Conservation (phyloP, 2,329 filamentous ascomycete genomes). For the Trichoderma guizhouense region DNA sequence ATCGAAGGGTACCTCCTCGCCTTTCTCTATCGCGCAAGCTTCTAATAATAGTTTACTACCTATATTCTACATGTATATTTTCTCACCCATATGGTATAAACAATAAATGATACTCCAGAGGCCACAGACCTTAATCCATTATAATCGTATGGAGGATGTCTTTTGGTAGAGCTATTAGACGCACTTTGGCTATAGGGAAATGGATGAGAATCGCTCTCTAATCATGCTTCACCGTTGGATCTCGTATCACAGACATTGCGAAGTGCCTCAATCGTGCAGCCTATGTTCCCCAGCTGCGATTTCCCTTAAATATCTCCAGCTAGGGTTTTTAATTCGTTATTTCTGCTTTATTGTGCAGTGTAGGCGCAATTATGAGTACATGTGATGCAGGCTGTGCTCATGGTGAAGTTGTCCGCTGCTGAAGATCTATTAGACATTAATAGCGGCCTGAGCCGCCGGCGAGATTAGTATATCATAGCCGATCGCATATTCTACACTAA, state of each 20-base stretch:
- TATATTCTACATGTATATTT: background rate
- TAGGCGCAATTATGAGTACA: background rate
- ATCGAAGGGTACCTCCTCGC: background rate
- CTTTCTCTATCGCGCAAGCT: background rate
- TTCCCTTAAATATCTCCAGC: background rate
- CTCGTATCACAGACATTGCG: background rate
- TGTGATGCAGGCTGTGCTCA: background rate
- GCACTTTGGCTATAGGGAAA: background rate
- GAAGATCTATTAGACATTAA: background rate
- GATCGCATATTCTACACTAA: background rate
- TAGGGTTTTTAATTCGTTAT: background rate
- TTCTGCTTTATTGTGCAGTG: background rate
- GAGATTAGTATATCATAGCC: background rate
- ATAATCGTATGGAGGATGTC: background rate
- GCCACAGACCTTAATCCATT: background rate
- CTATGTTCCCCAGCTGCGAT: background rate
- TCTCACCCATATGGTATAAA: background rate
- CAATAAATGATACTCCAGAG: background rate
- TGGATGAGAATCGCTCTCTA: background rate
- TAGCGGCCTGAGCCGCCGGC: background rate
- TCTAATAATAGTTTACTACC: background rate
- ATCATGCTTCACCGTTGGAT: background rate
- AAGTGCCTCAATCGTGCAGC: background rate
- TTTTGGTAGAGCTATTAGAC: background rate
- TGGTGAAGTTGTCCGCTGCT: background rate